Evolutionary conservation across 179 eudicot genomes (phyloP), one percentile per base, ranked within the genome.

Genomic region (Beta macrorhiza): DNA sequence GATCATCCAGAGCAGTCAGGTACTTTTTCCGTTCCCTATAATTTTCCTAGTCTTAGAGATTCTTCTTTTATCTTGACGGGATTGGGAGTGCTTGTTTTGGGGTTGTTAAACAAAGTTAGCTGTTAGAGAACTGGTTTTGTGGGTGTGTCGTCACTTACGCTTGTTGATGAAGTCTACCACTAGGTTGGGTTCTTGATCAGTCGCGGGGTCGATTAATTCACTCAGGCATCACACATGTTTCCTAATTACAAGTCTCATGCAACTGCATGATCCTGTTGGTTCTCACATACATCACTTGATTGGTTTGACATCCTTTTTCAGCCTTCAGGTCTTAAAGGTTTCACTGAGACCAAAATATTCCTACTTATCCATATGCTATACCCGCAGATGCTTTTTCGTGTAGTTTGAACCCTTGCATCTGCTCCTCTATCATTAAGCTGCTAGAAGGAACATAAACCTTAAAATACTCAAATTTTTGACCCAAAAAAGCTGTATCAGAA

Each of bases 1-100:
- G 93, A 93, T 83, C 91, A 79, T 79, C 87, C 91, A 17, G 83
- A 89, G 74, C 92, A 87, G 78, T 87, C 98, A 77, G 94, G 98
- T 94, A 89, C 72, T 55, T 69, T 10, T 42, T 72, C 9, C 14
- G 16, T 29, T 14, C 11, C 15, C 52, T 17, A 52, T 61, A 16
- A 59, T 51, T 16, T 52, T 56, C 47, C n/a, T n/a, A 61, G 64
- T 61, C 42, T 37, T 15, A n/a, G 17, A 16, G 64, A 61, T 61
- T 17, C 42, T 37, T 37, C 42, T 37, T 37, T 37, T 37, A 37
- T 37, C 42, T 37, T 37, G 4, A 37, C 42, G 4, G 42, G 4
- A 37, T 2, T 37, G 4, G 42, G 42, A 37, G 42, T 37, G 42
- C 42, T 37, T 37, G 32, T 29, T 7, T 62, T 62, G 67, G 20